Conservation (phyloP, 352 stramenopile species). For the Thalassiosira sp. region DNA sequence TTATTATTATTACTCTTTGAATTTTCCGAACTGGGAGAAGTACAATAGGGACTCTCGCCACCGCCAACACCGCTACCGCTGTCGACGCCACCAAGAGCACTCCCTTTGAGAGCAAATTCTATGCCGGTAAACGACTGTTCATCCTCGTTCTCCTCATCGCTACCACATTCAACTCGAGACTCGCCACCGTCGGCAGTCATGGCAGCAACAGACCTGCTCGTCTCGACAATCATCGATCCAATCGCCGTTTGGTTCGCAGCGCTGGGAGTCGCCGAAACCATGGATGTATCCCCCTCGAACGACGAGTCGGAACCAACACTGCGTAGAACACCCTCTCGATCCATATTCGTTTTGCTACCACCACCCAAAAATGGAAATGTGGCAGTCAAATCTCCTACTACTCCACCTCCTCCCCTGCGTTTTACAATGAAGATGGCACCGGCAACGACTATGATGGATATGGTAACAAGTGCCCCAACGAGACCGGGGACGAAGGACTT, state of each 20-base stretch:
- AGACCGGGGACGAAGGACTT: conserved; percentile 17
- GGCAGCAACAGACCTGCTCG: conserved; percentile 12
- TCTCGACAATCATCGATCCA: conserved; percentile 32
- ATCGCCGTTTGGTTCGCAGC: conserved; percentile 1
- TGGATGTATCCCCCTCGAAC: conserved; percentile 14
- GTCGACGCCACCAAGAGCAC: too few species aligned
- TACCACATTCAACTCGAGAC: too few species aligned
- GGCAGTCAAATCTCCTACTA: too few species aligned
- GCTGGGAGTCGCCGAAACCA: background rate
- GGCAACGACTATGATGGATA: conserved; percentile 8
- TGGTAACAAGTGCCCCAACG: conserved; percentile 11
- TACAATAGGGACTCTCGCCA: background rate
- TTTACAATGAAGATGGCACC: conserved; percentile 20
- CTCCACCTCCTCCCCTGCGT: background rate
- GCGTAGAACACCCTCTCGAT: background rate
- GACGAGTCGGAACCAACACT: conserved; percentile 11
- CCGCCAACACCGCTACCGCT: background rate
- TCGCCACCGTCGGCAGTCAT: background rate
- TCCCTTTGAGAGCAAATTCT: conserved; percentile 27
- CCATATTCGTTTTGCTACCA: conserved; percentile 1
- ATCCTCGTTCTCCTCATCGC: conserved; percentile 2
- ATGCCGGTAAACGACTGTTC: conserved; percentile 22
- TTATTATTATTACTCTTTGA: background rate
- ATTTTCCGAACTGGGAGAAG: background rate
- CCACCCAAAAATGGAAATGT: conserved; percentile 13